Evolutionary conservation across 2,329 filamentous ascomycete species (phyloP).

Genomic region (Aspergillus intermedius): DNA sequence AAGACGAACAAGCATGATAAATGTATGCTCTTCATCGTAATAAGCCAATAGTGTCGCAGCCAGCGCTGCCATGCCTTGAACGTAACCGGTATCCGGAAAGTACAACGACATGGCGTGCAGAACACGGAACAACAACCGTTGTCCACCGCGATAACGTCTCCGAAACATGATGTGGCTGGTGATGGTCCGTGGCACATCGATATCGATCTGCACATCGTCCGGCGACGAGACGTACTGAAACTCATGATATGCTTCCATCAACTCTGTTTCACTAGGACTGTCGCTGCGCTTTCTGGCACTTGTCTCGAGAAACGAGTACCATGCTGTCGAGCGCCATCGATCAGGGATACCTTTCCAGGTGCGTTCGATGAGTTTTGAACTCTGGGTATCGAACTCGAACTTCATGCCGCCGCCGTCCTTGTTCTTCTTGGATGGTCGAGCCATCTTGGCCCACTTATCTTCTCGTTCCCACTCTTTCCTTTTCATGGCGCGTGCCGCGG

Average conservation of each 20-base stretch:
- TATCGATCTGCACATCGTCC: slow-evolving; percentile 93
- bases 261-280: slow-evolving; percentile 60
- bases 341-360: slow-evolving; percentile 99
- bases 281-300: slow-evolving; percentile 62
- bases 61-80: slow-evolving; percentile 94
- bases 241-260: slow-evolving; percentile 65
- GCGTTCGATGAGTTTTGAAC: slow-evolving; percentile 78
- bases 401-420: slow-evolving; percentile 54
- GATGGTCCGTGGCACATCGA: slow-evolving; percentile 93
- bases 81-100: slow-evolving; percentile 85
- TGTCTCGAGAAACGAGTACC: slow-evolving; percentile 83
- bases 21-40: slow-evolving; percentile 89
- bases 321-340: slow-evolving; percentile 85
- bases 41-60: slow-evolving; percentile 92
- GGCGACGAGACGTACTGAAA: slow-evolving; percentile 69
- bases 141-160: slow-evolving; percentile 80
- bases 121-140: slow-evolving; percentile 85
- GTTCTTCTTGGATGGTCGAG: slow-evolving; percentile 40
- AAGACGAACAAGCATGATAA: slow-evolving; percentile 92
- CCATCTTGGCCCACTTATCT: slow-evolving; percentile 65
- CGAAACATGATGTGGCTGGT: slow-evolving; percentile 97
- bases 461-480: slow-evolving; percentile 57
- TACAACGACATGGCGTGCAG: slow-evolving; percentile 88
- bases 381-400: slow-evolving; percentile 74
- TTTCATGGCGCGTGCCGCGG: slow-evolving; percentile 44